Base-by-base conservation (phyloP, 208 protist genomes). In the Plasmodiophora brassicae region DNA sequence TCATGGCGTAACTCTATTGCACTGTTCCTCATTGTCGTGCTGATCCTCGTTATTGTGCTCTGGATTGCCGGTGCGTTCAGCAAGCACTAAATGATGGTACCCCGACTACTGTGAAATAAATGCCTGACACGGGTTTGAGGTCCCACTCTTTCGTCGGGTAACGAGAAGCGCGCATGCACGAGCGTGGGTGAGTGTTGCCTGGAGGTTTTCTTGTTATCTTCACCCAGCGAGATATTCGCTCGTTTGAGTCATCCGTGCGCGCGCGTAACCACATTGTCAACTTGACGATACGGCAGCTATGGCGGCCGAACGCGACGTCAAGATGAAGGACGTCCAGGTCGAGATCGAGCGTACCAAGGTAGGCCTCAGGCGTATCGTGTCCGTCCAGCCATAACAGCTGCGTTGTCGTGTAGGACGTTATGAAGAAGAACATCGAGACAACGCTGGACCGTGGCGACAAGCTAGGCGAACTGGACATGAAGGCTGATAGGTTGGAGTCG, bases 311-410 rank as follows among this genome's bases (percentile, higher is more conserved):
- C 50, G 25, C 14, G 20, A 14, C 14, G 41, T 14, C 65, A 78
- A 78, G n/a, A 8, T 44, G 41, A 38, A 78, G 32, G 65, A 78
- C 32, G 41, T 78, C 65, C 65, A 38, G 32, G 65, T 78, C 65
- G 65, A 78, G 65, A 78, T 78, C 65, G 65, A 78, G n/a, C 65
- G 65, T 8, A 78, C 65, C 65, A 78, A 78, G n/a, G 65, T 78
- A 78, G 14, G 50, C 25, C 14, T 57, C 50, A 14, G 50, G 25
- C 50, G 20, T 57, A 28, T 57, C 50, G 50, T 57, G 25, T 57
- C 25, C 25, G 50, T 25, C 25, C 50, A 57, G 25, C 25, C 20
- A 57, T 57, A 28, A 57, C 20, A 14, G 50, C 50, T 57, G 20
- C 32, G 14, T 28, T 57, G 14, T 25, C 5, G 10, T 78, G 20